These are phyloP conservation scores for Papilionanthe hybrid DNA, from an alignment of 116 monocot species.

Conservation along the genomic window DNA sequence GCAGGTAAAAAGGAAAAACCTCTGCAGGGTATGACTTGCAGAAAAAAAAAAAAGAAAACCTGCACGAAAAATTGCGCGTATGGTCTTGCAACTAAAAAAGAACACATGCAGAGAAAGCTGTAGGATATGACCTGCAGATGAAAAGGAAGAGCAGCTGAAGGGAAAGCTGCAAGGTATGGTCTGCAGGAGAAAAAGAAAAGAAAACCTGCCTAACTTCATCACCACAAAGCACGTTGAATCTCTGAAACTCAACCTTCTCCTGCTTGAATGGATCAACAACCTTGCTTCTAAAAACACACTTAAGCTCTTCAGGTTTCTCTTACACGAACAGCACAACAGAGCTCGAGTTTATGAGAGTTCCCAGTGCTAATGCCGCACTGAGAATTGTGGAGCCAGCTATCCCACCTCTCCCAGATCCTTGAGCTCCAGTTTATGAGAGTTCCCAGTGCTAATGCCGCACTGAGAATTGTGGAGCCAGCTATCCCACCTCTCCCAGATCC, in stretches of 20 bases:
- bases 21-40: too few species aligned
- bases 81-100: too few species aligned
- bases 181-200: too few species aligned
- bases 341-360: slow-evolving; percentile 5
- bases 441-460: slow-evolving; percentile 35
- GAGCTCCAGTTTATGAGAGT: background rate
- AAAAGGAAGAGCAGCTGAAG: too few species aligned
- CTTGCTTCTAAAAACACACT: slow-evolving; percentile 82
- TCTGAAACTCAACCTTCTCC: slow-evolving; percentile 70
- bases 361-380: slow-evolving; percentile 45
- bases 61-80: too few species aligned
- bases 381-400: slow-evolving; percentile 38
- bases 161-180: too few species aligned
- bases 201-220: slow-evolving; percentile 64
- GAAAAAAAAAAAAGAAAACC: too few species aligned
- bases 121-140: too few species aligned
- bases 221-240: slow-evolving; percentile 74
- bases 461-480: slow-evolving; percentile 43
- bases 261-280: slow-evolving; percentile 71
- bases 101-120: too few species aligned
- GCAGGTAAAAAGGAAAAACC: too few species aligned
- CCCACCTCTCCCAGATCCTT: slow-evolving; percentile 10
- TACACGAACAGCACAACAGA: too few species aligned
- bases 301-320: slow-evolving; percentile 52
- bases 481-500: slow-evolving; percentile 11